phyloP scores from a whole-genome alignment of 805 yeast genomes.

The Wickerhamiella alocasiicola region DNA sequence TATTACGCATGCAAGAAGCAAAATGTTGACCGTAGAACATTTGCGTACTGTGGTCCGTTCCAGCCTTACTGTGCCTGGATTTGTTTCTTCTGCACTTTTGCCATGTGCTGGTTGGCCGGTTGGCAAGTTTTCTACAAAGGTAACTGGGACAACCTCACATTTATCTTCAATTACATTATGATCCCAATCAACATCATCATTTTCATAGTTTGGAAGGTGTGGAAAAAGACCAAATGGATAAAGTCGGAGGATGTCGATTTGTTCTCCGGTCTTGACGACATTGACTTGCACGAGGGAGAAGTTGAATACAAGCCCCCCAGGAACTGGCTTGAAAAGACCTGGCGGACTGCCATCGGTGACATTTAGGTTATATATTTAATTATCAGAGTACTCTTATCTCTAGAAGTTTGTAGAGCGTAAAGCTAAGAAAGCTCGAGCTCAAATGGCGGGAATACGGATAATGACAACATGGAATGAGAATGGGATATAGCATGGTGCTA shows the following conservation, averaged over 20 bases:
- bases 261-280: slow-evolving; percentile 43
- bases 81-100: slow-evolving; percentile 35
- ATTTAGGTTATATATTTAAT: too few species aligned
- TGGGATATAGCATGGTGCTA: too few species aligned
- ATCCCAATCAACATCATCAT: slow-evolving; percentile 43
- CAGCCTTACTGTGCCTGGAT: slow-evolving; percentile 49
- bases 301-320: slow-evolving; percentile 15
- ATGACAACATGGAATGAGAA: too few species aligned
- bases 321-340: slow-evolving; percentile 49
- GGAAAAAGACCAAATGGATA: slow-evolving; percentile 37
- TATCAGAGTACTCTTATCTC: too few species aligned
- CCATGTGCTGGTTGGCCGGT: slow-evolving; percentile 52
- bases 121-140: slow-evolving; percentile 60
- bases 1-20: slow-evolving; percentile 47
- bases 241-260: slow-evolving; percentile 41
- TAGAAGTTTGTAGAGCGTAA: too few species aligned
- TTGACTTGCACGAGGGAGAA: slow-evolving; percentile 42
- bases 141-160: slow-evolving; percentile 46
- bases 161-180: slow-evolving; percentile 62
- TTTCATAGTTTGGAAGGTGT: slow-evolving; percentile 40
- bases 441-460: too few species aligned
- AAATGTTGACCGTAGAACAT: slow-evolving; percentile 33
- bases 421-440: too few species aligned
- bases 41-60: slow-evolving; percentile 42
- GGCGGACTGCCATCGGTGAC: slow-evolving; percentile 10